These are phyloP conservation scores for Phytophthora citricola DNA, from an alignment of 352 stramenopile genomes.

Conservation along the genomic window DNA sequence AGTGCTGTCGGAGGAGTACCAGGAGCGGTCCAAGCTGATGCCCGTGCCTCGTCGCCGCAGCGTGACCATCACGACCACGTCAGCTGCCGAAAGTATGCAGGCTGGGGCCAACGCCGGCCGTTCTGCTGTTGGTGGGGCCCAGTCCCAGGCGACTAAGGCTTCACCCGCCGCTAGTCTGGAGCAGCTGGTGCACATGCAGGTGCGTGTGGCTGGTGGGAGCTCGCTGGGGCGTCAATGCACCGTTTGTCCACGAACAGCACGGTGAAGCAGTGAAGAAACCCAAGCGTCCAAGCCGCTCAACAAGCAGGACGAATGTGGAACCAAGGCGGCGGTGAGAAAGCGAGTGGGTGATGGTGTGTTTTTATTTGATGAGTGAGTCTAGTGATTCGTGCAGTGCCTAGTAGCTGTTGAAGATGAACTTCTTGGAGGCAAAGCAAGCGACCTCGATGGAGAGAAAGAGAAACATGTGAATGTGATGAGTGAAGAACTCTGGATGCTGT, in stretches of 20 bases:
- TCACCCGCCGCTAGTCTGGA: constrained; percentile 79
- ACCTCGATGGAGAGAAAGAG: constrained; percentile 32
- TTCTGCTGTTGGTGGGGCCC: constrained; percentile 21
- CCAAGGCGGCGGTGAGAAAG: constrained; percentile 22
- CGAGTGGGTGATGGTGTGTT: constrained; percentile 21
- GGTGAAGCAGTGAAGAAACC: constrained; percentile 32
- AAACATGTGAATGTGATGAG: constrained; percentile 46
- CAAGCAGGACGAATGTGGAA: constrained; percentile 30
- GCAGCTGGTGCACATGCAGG: constrained; percentile 86
- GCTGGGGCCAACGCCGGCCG: constrained; percentile 22
- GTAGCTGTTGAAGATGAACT: constrained; percentile 50
- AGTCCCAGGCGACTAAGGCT: constrained; percentile 42
- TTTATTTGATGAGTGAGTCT: constrained; percentile 43
- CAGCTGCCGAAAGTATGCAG: constrained; percentile 41
- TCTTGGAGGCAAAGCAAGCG: constrained; percentile 36
- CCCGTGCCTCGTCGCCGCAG: constrained; percentile 74
- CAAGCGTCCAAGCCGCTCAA: constrained; percentile 19
- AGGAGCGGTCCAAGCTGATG: constrained; percentile 83
- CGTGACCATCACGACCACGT: constrained; percentile 79
- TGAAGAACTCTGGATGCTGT: constrained; percentile 38
- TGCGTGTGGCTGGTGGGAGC: constrained; percentile 74
- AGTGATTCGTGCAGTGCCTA: constrained; percentile 45
- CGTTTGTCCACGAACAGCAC: constrained; percentile 53
- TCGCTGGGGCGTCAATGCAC: constrained; percentile 50
- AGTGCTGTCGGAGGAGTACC: constrained; percentile 87